Base-by-base conservation (phyloP, 352 stramenopile genomes). In the Globisporangium cederbergense region DNA sequence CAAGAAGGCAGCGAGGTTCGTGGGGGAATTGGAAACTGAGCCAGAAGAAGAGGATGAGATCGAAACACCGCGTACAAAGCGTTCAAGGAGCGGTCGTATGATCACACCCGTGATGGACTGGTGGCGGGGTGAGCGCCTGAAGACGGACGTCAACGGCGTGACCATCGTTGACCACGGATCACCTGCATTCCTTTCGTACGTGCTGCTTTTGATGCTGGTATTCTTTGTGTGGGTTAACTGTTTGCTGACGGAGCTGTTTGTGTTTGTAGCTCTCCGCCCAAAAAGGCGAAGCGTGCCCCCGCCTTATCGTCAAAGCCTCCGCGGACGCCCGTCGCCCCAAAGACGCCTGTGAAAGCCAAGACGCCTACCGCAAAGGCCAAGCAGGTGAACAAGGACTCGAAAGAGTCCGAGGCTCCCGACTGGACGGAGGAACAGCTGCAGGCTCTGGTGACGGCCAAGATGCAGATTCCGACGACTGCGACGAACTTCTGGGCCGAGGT, bases 401-500 rank as follows among this genome's bases (percentile, higher is more conserved):
- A 73, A 55, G 32, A 46, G 11, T 30, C 32, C 6, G 62, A 68
- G 18, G 55, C 28, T 40, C 32, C 11, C 0, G 60, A 76, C 1
- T 93, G 84, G 84, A 86, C 64, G 6, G 53, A 74, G 1, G 66
- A 70, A 7, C 82, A 93, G 57, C 53, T 86, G 2, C 58, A 80
- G 40, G 79, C 79, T 25, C 71, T 93, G 34, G 65, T 71, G 8
- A 67, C 77, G 9, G 84, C 82, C 4, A 91, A 91, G 61, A 61
- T 81, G 32, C 61, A 81, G 45, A 77, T 93, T n/a, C 73, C 77
- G 10, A 89, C 84, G 28, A 91, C 79, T 13, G 75, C 70, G 8
- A 52, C 68, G 4, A 89, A 89, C 49, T 93, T 90, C 38, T 93
- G 83, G 83, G 75, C 54, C 1, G 72, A 90, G 60, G 83, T 79